These are phyloP conservation scores for Lichtheimia corymbifera DNA, from an alignment of 371 early-diverging fungal genomes.

Conservation along the genomic window DNA sequence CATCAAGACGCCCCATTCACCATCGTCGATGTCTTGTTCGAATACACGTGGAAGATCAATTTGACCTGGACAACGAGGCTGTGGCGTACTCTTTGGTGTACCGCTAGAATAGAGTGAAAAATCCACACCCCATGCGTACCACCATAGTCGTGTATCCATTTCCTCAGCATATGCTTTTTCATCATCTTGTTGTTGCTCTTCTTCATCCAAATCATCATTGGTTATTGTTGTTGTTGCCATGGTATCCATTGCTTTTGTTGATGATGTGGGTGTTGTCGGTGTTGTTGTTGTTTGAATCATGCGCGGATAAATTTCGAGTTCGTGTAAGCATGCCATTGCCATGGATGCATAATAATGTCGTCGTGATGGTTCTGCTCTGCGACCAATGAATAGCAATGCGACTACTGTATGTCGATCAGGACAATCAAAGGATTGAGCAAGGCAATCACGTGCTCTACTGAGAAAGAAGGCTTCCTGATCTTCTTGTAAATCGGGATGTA, in stretches of 20 bases:
- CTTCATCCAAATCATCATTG: slow-evolving; percentile 30
- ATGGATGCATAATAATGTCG: slow-evolving; percentile 45
- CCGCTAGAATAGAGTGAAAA: slow-evolving; percentile 44
- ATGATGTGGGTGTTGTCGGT: too few species aligned
- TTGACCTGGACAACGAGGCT: slow-evolving; percentile 19
- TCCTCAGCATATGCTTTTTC: slow-evolving; percentile 20
- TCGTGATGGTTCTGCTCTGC: slow-evolving; percentile 30
- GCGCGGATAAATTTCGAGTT: slow-evolving; percentile 49
- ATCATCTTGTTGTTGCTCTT: too few species aligned
- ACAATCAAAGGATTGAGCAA: slow-evolving; percentile 44
- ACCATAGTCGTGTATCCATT: slow-evolving; percentile 54
- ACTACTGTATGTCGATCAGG: slow-evolving; percentile 44
- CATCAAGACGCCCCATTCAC: slow-evolving; percentile 32
- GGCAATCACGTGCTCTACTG: slow-evolving; percentile 35
- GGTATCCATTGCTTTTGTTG: too few species aligned
- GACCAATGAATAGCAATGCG: slow-evolving; percentile 32
- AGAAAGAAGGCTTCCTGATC: slow-evolving; percentile 52
- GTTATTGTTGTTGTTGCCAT: slow-evolving; percentile 16
- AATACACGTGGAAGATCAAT: slow-evolving; percentile 38
- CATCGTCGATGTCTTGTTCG: slow-evolving; percentile 49
- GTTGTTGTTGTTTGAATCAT: slow-evolving; percentile 10
- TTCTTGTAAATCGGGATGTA: slow-evolving; percentile 20
- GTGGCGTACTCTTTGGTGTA: slow-evolving; percentile 35
- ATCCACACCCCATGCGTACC: slow-evolving; percentile 50
- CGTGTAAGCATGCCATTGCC: slow-evolving; percentile 44